Evolutionary conservation across 2,329 filamentous ascomycete genomes (phyloP).

Genomic region (Botrytis deweyae): DNA sequence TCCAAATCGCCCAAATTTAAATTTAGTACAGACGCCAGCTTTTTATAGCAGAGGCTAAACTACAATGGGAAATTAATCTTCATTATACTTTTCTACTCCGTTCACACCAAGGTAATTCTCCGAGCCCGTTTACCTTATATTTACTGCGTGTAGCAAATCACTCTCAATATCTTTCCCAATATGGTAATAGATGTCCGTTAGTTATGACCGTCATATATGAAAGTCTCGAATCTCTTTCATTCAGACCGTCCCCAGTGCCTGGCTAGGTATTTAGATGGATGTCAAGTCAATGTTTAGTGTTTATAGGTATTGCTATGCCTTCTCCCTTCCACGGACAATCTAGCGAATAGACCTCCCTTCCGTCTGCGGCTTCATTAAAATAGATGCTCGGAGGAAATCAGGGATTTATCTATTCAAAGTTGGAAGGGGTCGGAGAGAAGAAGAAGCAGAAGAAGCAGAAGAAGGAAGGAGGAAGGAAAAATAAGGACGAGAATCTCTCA

Average conservation of each 20-base stretch:
- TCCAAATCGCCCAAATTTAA: constrained; percentile 6
- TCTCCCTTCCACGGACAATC: neutral
- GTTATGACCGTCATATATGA: neutral
- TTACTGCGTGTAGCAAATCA: neutral
- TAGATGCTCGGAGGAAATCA: neutral
- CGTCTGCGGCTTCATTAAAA: neutral
- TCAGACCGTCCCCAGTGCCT: neutral
- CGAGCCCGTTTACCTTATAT: constrained; percentile 1
- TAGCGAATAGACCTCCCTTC: neutral
- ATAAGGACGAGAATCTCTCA: neutral
- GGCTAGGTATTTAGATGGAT: neutral
- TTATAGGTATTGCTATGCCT: neutral
- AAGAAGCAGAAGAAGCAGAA: neutral
- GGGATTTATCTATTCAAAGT: neutral
- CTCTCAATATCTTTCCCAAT: neutral
- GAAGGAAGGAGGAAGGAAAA: neutral
- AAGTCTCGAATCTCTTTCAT: neutral
- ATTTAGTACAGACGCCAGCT: neutral
- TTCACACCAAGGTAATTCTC: constrained; percentile 2
- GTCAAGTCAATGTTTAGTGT: neutral
- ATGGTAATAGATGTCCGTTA: neutral
- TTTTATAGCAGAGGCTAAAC: neutral
- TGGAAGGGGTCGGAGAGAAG: neutral
- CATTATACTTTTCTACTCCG: neutral
- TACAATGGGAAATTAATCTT: neutral